Evolutionary conservation across 345 rosid genomes (phyloP), one percentile per base, ranked within the genome.

Genomic region (Schrenkiella parvula): DNA sequence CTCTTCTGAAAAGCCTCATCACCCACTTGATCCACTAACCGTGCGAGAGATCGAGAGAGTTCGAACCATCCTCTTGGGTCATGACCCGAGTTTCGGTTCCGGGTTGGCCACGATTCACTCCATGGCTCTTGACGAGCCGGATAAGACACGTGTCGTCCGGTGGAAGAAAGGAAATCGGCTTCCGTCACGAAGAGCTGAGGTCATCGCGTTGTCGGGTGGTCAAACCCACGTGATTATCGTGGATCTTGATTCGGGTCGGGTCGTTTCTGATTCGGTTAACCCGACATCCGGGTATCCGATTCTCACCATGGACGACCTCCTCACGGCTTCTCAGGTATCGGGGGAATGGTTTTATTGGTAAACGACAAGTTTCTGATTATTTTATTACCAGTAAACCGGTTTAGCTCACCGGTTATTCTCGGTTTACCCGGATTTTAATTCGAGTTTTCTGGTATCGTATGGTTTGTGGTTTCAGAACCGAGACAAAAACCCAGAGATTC

Each of bases 101-200:
- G 62, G 62, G 26, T 56, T 26, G 8, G 26, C 62, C 42, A 32
- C 41, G 9, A 31, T 56, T 18, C 62, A 56, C 42, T 10, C 62
- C 38, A 32, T 56, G 62, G 15, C 62, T 32, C 62, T 56, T 19
- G 62, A 56, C 62, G 62, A 56, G 15, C 62, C 62, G 62, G 62
- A 56, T 32, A 56, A 56, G 42, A 18, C 25, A 56, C 42, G 4
- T 56, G 62, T 56, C 62, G 10, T 56, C n/a, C 14, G 2, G 42
- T 56, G 62, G 62, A 56, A 56, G 62, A 56, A 56, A 11, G 62
- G 62, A 18, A 19, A 32, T 11, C 62, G 26, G 14, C 25, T 56
- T 10, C 62, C 62, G 10, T 18, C 62, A 2, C 42, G 62, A 18
- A 32, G 42, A 32, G 62, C 62, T 7, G 62, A 56, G 25, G 26